Percentiles rank a stretch among this genome's conserved stretches.
Evolutionary conservation across 2,329 filamentous ascomycete genomes (phyloP).

Genomic region (Cadophora sp.): DNA sequence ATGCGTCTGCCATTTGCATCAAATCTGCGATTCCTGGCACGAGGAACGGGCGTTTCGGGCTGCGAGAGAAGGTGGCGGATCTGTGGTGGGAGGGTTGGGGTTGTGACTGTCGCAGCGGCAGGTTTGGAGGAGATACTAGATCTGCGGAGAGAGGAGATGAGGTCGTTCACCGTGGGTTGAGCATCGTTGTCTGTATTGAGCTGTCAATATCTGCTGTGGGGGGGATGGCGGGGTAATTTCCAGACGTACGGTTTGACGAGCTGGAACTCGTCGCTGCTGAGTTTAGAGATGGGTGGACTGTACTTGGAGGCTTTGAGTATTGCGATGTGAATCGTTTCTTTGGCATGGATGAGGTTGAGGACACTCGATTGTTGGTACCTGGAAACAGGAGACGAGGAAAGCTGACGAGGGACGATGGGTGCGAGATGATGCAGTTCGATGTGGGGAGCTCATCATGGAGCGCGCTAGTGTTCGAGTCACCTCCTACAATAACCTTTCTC

Average conservation of each 20-base stretch:
- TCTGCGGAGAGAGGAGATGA: constrained; percentile 63
- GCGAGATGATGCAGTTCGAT: neutral
- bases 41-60: constrained; percentile 61
- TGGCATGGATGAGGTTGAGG: constrained; percentile 54
- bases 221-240: constrained; percentile 19
- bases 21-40: constrained; percentile 47
- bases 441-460: constrained; percentile 1
- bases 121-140: constrained; percentile 40
- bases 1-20: constrained; percentile 57
- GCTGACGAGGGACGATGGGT: neutral
- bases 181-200: constrained; percentile 39
- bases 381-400: neutral
- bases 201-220: constrained; percentile 22
- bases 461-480: neutral
- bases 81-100: constrained; percentile 63
- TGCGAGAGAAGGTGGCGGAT: constrained; percentile 65
- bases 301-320: constrained; percentile 65
- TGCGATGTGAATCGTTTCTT: constrained; percentile 65
- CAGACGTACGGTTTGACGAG: constrained; percentile 32
- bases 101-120: constrained; percentile 24
- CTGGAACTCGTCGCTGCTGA: constrained; percentile 45
- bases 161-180: constrained; percentile 60
- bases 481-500: neutral
- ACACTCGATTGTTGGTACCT: constrained; percentile 8
- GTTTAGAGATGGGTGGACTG: constrained; percentile 57